Base-by-base conservation (phyloP, 805 yeast genomes). In the Candida manassasensis region DNA sequence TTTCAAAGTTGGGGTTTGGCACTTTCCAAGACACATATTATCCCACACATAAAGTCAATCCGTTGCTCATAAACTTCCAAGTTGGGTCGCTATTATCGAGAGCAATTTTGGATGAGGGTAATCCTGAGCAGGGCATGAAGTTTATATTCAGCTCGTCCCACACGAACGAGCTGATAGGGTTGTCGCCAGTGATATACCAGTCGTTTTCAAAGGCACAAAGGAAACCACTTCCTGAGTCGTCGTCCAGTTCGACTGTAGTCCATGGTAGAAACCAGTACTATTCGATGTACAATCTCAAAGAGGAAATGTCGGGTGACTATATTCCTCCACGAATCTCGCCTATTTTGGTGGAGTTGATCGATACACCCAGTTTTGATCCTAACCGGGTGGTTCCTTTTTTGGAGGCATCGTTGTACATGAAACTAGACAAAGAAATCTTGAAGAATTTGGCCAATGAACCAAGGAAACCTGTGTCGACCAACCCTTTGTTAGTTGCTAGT, bases 341-440 rank as follows among this genome's bases (percentile, higher is more conserved):
- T 1, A 74, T 82, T 8, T 55, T 77, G 19, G 61, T 81, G 3
- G 94, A 84, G 50, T 60, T 84, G 21, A 75, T 84, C 1, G 94
- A 84, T 47, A 80, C 90, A 0, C 87, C 89, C 0, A 77, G 83
- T 2, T 81, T 79, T 53, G 73, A 77, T 30, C 73, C 81, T 4
- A 75, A 75, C 35, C 76, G 75, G 45, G 71, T 80, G 21, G 84
- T 84, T 7, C 94, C 93, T 1, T 84, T 84, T 49, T 55, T 84
- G 28, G 93, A 84, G 46, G 79, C 81, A 2, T 81, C 88, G 0
- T 46, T 84, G 6, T 80, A 81, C 50, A 66, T 81, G 27, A 69
- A 77, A 42, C 53, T 84, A 27, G 81, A 79, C 30, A 71, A 69
- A 32, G 79, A 77, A 21, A 69, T 77, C 10, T 56, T 84, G 19